phyloP scores from a whole-genome alignment of 2,329 filamentous ascomycete species.

The Chalaropsis thielavioides region DNA sequence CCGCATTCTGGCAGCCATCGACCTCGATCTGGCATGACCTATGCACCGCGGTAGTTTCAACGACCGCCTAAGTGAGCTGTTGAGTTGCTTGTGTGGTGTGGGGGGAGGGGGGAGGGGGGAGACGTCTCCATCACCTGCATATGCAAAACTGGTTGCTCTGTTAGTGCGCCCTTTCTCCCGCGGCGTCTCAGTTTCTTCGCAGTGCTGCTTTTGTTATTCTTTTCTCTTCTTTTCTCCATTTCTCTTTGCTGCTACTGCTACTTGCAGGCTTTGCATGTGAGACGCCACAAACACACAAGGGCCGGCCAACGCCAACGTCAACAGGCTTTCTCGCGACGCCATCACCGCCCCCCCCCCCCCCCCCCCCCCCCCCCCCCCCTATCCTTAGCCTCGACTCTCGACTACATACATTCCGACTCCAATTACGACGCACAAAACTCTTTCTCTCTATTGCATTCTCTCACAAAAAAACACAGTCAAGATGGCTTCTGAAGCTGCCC shows the following conservation, averaged over 20 bases:
- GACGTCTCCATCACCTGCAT: background rate
- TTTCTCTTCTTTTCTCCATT: background rate
- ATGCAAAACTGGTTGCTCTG: background rate
- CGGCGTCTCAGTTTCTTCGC: background rate
- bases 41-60: constrained; percentile 1
- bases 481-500: constrained; percentile 12
- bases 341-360: no score
- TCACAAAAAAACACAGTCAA: background rate
- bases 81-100: background rate
- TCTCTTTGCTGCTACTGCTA: background rate
- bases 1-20: constrained; percentile 4
- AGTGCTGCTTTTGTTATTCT: background rate
- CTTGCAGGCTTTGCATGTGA: background rate
- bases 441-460: background rate
- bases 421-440: background rate
- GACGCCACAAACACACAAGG: background rate
- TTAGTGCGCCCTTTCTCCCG: background rate
- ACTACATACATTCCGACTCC: background rate
- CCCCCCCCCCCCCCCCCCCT: no score
- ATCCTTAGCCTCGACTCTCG: background rate
- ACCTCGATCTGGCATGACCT: constrained; percentile 6
- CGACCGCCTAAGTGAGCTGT: background rate
- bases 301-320: background rate
- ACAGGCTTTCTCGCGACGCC: background rate
- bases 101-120: no score